phyloP scores from a whole-genome alignment of 2,329 filamentous ascomycete genomes.

The Ophiostoma angusticollis region DNA sequence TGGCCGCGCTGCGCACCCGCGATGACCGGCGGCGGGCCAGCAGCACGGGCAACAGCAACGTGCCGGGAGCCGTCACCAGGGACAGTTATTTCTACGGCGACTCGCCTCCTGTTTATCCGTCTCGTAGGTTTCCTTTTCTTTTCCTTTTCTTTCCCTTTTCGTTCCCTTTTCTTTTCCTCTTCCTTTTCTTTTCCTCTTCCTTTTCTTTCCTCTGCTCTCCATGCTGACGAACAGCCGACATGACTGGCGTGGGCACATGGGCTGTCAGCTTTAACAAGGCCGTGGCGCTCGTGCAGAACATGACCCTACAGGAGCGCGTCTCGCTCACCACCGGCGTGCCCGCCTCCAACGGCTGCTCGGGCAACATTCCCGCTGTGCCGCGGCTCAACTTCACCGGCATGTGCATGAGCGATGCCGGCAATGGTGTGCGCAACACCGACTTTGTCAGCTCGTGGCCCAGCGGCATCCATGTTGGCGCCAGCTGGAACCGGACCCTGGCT shows the following conservation, averaged over 20 bases:
- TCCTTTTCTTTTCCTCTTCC: background rate
- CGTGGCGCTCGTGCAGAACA: slow-evolving; percentile 50
- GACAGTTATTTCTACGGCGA: slow-evolving; percentile 36
- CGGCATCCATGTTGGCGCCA: slow-evolving; percentile 30
- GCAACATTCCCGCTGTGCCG: slow-evolving; percentile 27
- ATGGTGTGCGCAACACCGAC: slow-evolving; percentile 30
- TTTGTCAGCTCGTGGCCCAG: slow-evolving; percentile 30
- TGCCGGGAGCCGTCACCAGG: slow-evolving; percentile 21
- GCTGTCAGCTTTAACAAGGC: slow-evolving; percentile 53
- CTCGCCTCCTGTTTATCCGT: slow-evolving; percentile 38
- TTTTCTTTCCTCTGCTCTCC: background rate
- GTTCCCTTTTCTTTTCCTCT: background rate
- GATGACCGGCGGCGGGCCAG: background rate
- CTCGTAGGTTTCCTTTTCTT: slow-evolving; percentile 26
- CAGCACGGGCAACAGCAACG: background rate
- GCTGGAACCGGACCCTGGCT: slow-evolving; percentile 61
- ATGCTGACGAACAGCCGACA: too few species aligned
- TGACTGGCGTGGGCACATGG: slow-evolving; percentile 54
- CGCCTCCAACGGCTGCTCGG: slow-evolving; percentile 36
- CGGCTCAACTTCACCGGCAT: slow-evolving; percentile 31
- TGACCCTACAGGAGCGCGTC: slow-evolving; percentile 67
- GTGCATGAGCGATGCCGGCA: slow-evolving; percentile 31
- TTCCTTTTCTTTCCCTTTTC: background rate
- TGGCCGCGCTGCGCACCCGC: slow-evolving; percentile 20
- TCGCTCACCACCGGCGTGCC: slow-evolving; percentile 60